A percentile compares a stretch with the other conserved stretches of the same genome.
These are phyloP conservation scores for Karstenula rhodostoma DNA, from an alignment of 2,329 filamentous ascomycete species.

Conservation along the genomic window DNA sequence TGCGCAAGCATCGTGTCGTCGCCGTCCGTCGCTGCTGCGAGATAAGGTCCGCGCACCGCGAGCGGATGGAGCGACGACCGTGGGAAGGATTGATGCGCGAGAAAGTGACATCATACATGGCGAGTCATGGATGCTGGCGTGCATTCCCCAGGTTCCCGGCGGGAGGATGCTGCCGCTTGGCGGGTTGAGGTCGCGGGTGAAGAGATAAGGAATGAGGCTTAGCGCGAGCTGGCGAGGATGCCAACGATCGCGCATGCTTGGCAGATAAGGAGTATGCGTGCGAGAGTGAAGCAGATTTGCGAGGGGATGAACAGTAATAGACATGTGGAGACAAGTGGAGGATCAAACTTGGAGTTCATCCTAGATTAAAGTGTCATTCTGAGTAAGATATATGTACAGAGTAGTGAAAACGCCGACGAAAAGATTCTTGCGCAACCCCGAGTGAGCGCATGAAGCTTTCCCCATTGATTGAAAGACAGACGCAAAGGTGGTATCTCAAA, in stretches of 20 bases:
- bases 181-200: constrained; percentile 7
- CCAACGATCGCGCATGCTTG: constrained; percentile 12
- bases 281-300: background rate
- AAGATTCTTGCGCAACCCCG: background rate
- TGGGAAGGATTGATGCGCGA: background rate
- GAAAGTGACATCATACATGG: constrained; percentile 4
- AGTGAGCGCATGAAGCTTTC: background rate
- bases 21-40: background rate
- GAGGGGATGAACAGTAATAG: background rate
- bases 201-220: constrained; percentile 29
- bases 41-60: constrained; percentile 2
- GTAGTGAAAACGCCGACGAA: background rate
- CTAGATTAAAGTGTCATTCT: constrained; percentile 8
- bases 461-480: constrained; percentile 25
- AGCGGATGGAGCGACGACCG: background rate
- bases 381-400: constrained; percentile 7
- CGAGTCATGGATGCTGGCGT: background rate
- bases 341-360: background rate
- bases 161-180: constrained; percentile 5
- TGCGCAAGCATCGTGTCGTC: background rate
- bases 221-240: constrained; percentile 13
- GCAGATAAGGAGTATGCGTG: constrained; percentile 25
- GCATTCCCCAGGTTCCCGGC: constrained; percentile 11
- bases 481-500: constrained; percentile 44
- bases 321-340: background rate